Conservation (phyloP, 139 green algal genomes). For the Yamagishiella unicocca region DNA sequence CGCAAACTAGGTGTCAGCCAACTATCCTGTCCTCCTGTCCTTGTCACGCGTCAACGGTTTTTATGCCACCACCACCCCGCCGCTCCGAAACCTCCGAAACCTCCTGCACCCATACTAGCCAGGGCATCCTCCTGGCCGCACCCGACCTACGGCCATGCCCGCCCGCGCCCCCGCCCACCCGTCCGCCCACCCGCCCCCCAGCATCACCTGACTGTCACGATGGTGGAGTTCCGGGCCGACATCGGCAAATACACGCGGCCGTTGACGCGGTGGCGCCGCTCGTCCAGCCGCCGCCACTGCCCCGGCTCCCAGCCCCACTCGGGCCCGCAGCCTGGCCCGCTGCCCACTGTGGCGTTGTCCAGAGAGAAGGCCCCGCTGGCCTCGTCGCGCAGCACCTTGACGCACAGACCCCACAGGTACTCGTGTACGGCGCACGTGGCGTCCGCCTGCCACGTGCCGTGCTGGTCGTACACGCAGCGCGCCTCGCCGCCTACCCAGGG, state of each 20-base stretch:
- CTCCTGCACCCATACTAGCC: no score
- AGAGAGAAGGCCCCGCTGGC: not conserved
- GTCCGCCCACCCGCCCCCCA: not conserved
- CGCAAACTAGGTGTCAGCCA: no score
- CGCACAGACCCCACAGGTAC: conserved; percentile 37
- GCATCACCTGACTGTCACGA: conserved; percentile 20
- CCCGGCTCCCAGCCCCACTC: conserved; percentile 22
- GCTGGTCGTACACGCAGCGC: conserved; percentile 35
- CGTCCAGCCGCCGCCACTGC: conserved; percentile 30
- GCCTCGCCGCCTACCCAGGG: conserved; percentile 44
- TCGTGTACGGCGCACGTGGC: conserved; percentile 37
- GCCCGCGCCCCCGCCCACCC: no score
- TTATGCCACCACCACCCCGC: no score
- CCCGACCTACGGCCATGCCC: no score
- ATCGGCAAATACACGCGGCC: conserved; percentile 18
- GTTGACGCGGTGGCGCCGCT: not conserved
- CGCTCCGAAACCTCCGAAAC: no score
- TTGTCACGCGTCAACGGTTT: no score
- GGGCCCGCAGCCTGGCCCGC: conserved; percentile 12
- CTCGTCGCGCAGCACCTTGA: conserved; percentile 17
- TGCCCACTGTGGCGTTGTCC: not conserved
- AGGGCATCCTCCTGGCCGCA: no score
- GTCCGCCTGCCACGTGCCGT: conserved; percentile 34
- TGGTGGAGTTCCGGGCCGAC: not conserved
- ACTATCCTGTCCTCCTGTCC: no score